Evolutionary conservation across 208 protist genomes (phyloP).

Genomic region (Acanthamoeba royreba): DNA sequence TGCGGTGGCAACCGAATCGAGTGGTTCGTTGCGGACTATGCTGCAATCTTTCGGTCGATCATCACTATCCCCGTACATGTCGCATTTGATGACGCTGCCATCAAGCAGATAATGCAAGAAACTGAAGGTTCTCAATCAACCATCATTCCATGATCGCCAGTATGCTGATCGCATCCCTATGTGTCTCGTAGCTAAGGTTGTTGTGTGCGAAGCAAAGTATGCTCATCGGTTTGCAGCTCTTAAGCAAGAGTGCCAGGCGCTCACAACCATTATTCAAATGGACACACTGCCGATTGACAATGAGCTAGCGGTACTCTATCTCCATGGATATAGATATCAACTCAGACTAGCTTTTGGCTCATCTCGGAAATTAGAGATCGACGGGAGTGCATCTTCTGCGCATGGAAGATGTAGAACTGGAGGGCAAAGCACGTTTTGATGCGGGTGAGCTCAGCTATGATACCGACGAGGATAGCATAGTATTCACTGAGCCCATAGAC

Average conservation of each 20-base stretch:
- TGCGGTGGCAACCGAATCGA: not conserved
- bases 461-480: not conserved
- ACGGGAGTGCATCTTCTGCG: not conserved
- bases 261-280: not conserved
- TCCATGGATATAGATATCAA: too few relatives aligned
- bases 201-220: not conserved
- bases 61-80: not conserved
- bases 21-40: not conserved
- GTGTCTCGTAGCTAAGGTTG: not conserved
- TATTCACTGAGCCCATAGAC: slow-evolving; percentile 13
- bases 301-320: not conserved
- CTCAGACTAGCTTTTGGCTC: not conserved
- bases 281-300: not conserved
- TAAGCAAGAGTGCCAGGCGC: not conserved
- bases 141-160: too few relatives aligned
- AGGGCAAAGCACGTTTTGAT: not conserved
- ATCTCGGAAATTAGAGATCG: too few relatives aligned
- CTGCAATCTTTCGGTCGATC: not conserved
- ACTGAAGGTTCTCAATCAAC: not conserved
- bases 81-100: not conserved
- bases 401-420: not conserved
- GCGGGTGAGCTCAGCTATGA: not conserved
- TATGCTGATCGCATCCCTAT: not conserved
- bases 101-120: not conserved
- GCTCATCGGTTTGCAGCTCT: not conserved